These are phyloP conservation scores for Pseudisothecium myosuroides DNA, from an alignment of 225 moss, liverwort and hornwort genomes.

Conservation along the genomic window DNA sequence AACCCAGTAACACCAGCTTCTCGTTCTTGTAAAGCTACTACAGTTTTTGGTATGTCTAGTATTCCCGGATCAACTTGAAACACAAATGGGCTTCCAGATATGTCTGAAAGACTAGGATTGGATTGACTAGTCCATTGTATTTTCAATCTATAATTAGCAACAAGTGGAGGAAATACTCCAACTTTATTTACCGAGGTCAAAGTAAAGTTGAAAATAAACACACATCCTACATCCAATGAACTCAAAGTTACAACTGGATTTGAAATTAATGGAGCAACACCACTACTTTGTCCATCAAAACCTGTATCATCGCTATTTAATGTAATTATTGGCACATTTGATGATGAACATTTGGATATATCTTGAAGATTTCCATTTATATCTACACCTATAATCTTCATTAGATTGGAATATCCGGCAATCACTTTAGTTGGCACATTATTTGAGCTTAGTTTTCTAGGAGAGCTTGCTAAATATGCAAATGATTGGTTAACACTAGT, in stretches of 20 bases:
- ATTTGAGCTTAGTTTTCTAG: background rate
- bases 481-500: slow-evolving; percentile 7
- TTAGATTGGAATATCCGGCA: background rate
- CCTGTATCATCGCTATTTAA: background rate
- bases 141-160: background rate
- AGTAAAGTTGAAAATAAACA: slow-evolving; percentile 20
- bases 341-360: background rate
- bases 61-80: background rate
- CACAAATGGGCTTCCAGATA: background rate
- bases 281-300: slow-evolving; percentile 1
- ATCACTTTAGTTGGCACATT: background rate
- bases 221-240: background rate
- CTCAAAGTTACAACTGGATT: background rate
- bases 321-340: background rate
- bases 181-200: background rate
- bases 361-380: slow-evolving; percentile 35
- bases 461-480: background rate
- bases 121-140: background rate
- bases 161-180: background rate
- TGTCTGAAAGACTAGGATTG: background rate
- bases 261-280: slow-evolving; percentile 16
- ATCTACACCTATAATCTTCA: slow-evolving; percentile 25
- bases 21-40: background rate
- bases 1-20: slow-evolving; percentile 14
- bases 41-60: background rate